A percentile compares a stretch with the other conserved stretches of the same genome.
phyloP scores from a whole-genome alignment of 257 asterid species.

The Jacaranda mimosifolia region DNA sequence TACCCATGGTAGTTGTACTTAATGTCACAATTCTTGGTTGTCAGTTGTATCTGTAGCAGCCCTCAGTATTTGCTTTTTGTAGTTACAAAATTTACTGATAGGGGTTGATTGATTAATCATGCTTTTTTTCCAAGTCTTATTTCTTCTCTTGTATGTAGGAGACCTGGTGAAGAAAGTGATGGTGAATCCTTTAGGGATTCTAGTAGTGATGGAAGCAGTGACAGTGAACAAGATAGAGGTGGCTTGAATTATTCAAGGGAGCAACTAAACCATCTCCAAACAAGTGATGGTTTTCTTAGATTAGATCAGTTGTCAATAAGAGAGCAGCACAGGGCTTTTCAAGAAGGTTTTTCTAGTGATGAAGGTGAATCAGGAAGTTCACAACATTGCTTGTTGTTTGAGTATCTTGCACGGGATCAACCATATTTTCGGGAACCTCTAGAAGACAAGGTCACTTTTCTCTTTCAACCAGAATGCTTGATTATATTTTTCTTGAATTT shows the following conservation, averaged over 20 bases:
- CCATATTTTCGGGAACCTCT: conserved; percentile 87
- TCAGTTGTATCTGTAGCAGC: background rate
- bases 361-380: conserved; percentile 89
- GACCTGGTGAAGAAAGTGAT: conserved; percentile 86
- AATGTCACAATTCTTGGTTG: background rate
- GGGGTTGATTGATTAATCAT: conserved; percentile 8
- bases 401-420: conserved; percentile 71
- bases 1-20: background rate
- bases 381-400: conserved; percentile 75
- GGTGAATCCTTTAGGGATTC: conserved; percentile 79
- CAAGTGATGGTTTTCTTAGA: conserved; percentile 42
- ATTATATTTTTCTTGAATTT: background rate
- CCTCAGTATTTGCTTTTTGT: background rate
- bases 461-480: background rate
- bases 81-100: background rate
- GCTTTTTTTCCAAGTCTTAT: background rate
- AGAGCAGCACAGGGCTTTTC: conserved; percentile 50
- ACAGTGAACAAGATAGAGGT: conserved; percentile 73
- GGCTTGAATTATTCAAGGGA: conserved; percentile 49
- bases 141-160: conserved; percentile 51
- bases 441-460: conserved; percentile 58
- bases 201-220: conserved; percentile 92
- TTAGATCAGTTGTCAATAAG: conserved; percentile 44
- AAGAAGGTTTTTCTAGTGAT: conserved; percentile 86
- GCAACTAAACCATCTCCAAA: conserved; percentile 43